Conservation (phyloP, 495 filamentous ascomycete genomes). For the Coniosporium apollinis region DNA sequence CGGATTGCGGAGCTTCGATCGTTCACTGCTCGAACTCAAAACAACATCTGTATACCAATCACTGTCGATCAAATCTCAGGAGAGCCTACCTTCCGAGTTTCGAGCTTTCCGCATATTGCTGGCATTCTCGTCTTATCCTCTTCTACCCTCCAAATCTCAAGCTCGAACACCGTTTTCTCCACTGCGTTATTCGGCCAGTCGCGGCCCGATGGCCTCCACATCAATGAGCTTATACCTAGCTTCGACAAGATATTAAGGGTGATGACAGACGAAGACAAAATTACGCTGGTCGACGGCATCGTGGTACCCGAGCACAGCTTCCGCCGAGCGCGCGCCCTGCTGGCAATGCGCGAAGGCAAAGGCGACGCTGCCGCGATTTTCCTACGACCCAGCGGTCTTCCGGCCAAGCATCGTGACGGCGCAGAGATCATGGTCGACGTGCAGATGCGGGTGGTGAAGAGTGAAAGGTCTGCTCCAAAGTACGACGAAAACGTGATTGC, state of each 20-base stretch:
- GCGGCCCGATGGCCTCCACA: slow-evolving; percentile 59
- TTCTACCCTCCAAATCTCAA: slow-evolving; percentile 58
- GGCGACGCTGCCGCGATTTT: slow-evolving; percentile 61
- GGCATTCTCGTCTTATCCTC: slow-evolving; percentile 85
- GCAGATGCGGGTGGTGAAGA: slow-evolving; percentile 90
- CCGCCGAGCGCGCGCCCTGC: slow-evolving; percentile 67
- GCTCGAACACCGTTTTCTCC: slow-evolving; percentile 88
- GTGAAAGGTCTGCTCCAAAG: slow-evolving; percentile 39
- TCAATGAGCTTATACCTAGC: slow-evolving; percentile 66
- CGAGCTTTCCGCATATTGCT: slow-evolving; percentile 91
- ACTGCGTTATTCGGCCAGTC: slow-evolving; percentile 79
- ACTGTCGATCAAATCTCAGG: slow-evolving; percentile 50
- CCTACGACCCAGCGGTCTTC: slow-evolving; percentile 61
- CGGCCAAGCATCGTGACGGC: slow-evolving; percentile 77
- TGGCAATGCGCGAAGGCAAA: slow-evolving; percentile 65
- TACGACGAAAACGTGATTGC: slow-evolving; percentile 28
- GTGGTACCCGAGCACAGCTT: slow-evolving; percentile 95
- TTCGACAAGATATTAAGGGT: slow-evolving; percentile 71
- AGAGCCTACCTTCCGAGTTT: slow-evolving; percentile 55
- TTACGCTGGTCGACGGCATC: slow-evolving; percentile 76
- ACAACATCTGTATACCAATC: slow-evolving; percentile 61
- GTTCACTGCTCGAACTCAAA: slow-evolving; percentile 63
- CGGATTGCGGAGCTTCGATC: slow-evolving; percentile 51
- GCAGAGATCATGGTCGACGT: slow-evolving; percentile 82
- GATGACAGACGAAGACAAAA: slow-evolving; percentile 70